Evolutionary conservation across 192 early-diverging fungal genomes (phyloP), one percentile per base, ranked within the genome.

Genomic region (Powellomyces hirtus): DNA sequence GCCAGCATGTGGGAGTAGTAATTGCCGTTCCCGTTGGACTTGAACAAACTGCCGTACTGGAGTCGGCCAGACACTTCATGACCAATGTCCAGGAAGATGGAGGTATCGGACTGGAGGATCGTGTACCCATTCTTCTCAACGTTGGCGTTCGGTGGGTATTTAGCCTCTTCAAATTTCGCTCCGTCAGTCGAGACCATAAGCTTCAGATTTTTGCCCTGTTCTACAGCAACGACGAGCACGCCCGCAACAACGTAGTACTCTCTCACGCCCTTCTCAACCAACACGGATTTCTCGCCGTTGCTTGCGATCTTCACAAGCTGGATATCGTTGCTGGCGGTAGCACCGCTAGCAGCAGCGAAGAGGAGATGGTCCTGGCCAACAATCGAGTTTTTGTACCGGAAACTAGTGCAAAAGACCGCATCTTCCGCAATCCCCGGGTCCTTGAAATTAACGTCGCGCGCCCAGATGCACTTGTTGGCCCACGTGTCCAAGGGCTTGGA

Each of bases 21-120:
- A 8, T 87, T 87, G 40, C 92, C 94, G 52, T 95, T 87, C 46
- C 81, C 81, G 76, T 95, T 94, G 51, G 93, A 94, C 62, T 92
- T 94, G 80, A 95, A 94, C 14, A 99, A 78, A 8, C 79, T 89
- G 33, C 97, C 97, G 70, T 79, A 91, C 71, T 95, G 89, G 26
- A 69, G 74, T 0, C 84, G 84, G 24, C 73, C 26, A 7, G 65
- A 34, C 6, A 49, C 44, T 34, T 49, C 60, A 71, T 75, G 68
- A 14, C 33, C 66, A 24, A 75, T 65, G 52, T 82, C 80, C 38
- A 85, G 37, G 51, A 82, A 85, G 1, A 85, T 58, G 46, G 68
- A 70, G 0, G 91, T 92, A 24, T 84, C 84, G 4, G 92, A 90
- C 61, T 93, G 92, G 38, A 99, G 64, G 13, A 98, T 80, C 6